Evolutionary conservation across 768 basidiomycete genomes (phyloP).

Genomic region (Suillus spraguei): DNA sequence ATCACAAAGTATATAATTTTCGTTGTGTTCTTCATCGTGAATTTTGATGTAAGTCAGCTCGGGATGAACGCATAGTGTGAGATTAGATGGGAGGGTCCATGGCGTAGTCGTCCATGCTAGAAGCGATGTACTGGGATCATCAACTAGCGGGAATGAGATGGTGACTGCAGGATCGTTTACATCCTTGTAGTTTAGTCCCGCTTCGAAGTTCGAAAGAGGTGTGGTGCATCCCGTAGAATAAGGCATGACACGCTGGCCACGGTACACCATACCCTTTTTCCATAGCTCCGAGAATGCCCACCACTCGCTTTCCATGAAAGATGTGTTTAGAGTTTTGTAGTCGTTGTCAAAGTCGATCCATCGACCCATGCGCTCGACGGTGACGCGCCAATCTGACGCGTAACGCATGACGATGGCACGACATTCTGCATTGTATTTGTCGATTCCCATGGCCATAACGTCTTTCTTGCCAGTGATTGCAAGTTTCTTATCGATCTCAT

Average conservation of each 20-base stretch:
- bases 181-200: conserved; percentile 88
- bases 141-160: conserved; percentile 89
- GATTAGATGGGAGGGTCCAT: conserved; percentile 96
- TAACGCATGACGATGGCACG: conserved; percentile 98
- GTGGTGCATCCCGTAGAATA: conserved; percentile 97
- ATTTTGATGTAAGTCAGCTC: conserved; percentile 97
- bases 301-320: conserved; percentile 99
- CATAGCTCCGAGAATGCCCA: conserved; percentile 98
- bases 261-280: conserved; percentile 90
- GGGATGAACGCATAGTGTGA: conserved; percentile 94
- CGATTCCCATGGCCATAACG: conserved; percentile 94
- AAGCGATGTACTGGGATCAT: conserved; percentile 87
- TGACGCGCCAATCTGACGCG: conserved; percentile 88
- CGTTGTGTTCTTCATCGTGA: conserved; percentile 81
- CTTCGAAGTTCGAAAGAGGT: conserved; percentile 97
- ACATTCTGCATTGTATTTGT: conserved; percentile 97
- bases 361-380: conserved; percentile 97
- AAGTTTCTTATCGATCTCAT: conserved; percentile 97
- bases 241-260: conserved; percentile 94
- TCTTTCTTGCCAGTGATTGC: conserved; percentile 92
- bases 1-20: conserved; percentile 93
- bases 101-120: conserved; percentile 99
- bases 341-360: conserved; percentile 99
- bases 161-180: conserved; percentile 96
- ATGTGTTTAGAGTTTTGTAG: conserved; percentile 93